Base-by-base conservation (phyloP, 1,284 basidiomycete species). In the Marasmius tenuissimus region DNA sequence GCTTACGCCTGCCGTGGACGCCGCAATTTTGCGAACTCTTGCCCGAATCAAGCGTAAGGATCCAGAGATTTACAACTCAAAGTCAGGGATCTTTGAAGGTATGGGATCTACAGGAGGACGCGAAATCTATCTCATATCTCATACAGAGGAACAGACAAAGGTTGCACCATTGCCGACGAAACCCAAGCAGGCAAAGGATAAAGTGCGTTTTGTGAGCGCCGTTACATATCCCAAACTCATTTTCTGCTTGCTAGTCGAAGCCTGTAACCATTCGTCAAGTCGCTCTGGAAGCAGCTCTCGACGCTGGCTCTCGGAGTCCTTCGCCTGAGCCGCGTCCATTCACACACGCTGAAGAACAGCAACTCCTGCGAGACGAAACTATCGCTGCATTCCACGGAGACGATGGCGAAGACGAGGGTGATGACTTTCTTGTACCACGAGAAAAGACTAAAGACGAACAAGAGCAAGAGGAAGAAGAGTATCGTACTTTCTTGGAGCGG, bases 1-100 rank as follows among this genome's bases (percentile, higher is more conserved):
- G 74, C 85, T 99, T 60, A 99, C 96, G 0, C 95, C 96, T 1
- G 90, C 92, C 0, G 85, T 98, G 52, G 97, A 99, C 72, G 97
- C 91, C 50, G 97, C 97, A 18, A 97, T 99, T 69, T 81, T 99
- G 48, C 84, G 94, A 55, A 99, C 96, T 0, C 81, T 99, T 8
- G 92, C 91, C 1, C 85, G 90, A 68, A 98, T 99, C 63, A 87
- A 88, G 70, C 83, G 84, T 61, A 92, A 87, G 68, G 95, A 98
- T 72, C 93, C 94, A 0, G 85, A 82, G 1, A 93, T 97, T 49
- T 97, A 97, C 68, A 84, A 96, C 67, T 73, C 78, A 0, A 79
- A 75, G 3, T 87, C 87, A 66, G 81, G 84, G 61, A 86, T 97
- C 0, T 93, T 96, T 67, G 85, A 90, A 73, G 89, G 93, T 89